Conservation (phyloP, 495 filamentous ascomycete genomes). For the Parathielavia hyrcaniae region DNA sequence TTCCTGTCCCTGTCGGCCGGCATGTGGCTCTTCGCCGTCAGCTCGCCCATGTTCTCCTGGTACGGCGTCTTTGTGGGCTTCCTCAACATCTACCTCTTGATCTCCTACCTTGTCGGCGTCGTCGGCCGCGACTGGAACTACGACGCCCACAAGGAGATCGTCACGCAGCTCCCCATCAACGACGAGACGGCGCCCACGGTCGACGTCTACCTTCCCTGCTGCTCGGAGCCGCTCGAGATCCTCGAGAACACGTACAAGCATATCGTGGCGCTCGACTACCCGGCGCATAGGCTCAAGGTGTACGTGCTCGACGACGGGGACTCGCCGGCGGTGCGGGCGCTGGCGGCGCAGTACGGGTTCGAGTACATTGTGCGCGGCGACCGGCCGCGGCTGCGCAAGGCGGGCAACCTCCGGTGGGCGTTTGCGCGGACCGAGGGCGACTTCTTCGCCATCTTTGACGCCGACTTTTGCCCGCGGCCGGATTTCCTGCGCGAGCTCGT, state of each 20-base stretch:
- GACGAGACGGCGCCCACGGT: constrained; percentile 30
- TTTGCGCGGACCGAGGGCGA: constrained; percentile 28
- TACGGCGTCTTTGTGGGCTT: constrained; percentile 34
- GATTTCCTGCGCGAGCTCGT: constrained; percentile 30
- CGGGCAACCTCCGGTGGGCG: constrained; percentile 33
- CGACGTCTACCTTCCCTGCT: constrained; percentile 34
- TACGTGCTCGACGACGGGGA: constrained; percentile 31
- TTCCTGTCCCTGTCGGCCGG: constrained; percentile 31
- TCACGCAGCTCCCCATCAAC: constrained; percentile 26
- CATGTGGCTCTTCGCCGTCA: constrained; percentile 33
- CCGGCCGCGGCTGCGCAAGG: constrained; percentile 31
- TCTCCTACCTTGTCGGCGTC: constrained; percentile 33
- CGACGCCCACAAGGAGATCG: constrained; percentile 15
- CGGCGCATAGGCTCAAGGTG: constrained; percentile 23
- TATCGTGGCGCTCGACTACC: constrained; percentile 30
- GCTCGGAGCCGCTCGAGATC: constrained; percentile 32
- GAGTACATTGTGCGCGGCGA: constrained; percentile 33
- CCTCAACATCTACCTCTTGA: constrained; percentile 34
- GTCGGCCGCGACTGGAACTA: constrained; percentile 32
- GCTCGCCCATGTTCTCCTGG: constrained; percentile 30
- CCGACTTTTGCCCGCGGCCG: constrained; percentile 31
- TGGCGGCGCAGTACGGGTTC: constrained; percentile 28
- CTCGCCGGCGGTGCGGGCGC: constrained; percentile 18
- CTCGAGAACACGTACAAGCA: constrained; percentile 34
- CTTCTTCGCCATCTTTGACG: constrained; percentile 34